A percentile compares a stretch with the other conserved stretches of the same genome.
These are phyloP conservation scores for Candolleomyces eurysporus DNA, from an alignment of 768 basidiomycete species.

Conservation along the genomic window DNA sequence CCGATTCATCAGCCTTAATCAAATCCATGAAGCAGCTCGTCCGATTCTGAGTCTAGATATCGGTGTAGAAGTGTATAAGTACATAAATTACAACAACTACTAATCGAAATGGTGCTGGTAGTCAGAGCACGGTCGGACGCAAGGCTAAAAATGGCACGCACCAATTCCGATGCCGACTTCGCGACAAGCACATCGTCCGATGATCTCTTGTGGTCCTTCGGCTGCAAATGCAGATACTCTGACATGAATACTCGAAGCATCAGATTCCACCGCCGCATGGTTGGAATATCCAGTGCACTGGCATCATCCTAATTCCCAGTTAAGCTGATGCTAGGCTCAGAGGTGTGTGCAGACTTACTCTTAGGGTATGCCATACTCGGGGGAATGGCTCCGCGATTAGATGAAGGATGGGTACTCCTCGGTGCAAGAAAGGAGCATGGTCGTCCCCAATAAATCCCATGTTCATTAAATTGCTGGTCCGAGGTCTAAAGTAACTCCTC, in stretches of 20 bases:
- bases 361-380: conserved; percentile 79
- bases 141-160: not conserved
- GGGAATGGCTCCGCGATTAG: conserved; percentile 91
- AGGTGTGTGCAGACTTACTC: conserved; percentile 41
- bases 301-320: conserved; percentile 73
- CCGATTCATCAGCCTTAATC: conserved; percentile 34
- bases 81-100: not conserved
- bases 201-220: conserved; percentile 28
- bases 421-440: conserved; percentile 83
- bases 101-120: not conserved
- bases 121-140: not conserved
- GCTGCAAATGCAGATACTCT: conserved; percentile 80
- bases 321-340: not conserved
- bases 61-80: not conserved
- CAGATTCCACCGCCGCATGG: conserved; percentile 87
- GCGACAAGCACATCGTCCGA: not conserved
- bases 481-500: conserved; percentile 66
- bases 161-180: conserved; percentile 10
- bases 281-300: conserved; percentile 77
- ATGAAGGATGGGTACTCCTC: conserved; percentile 87
- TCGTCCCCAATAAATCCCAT: conserved; percentile 82
- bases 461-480: conserved; percentile 36
- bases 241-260: conserved; percentile 84
- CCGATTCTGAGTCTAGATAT: not conserved
- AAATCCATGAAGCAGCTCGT: conserved; percentile 34